Evolutionary conservation across 108 stramenopile genomes (phyloP).

Genomic region (Bacterosira constricta): DNA sequence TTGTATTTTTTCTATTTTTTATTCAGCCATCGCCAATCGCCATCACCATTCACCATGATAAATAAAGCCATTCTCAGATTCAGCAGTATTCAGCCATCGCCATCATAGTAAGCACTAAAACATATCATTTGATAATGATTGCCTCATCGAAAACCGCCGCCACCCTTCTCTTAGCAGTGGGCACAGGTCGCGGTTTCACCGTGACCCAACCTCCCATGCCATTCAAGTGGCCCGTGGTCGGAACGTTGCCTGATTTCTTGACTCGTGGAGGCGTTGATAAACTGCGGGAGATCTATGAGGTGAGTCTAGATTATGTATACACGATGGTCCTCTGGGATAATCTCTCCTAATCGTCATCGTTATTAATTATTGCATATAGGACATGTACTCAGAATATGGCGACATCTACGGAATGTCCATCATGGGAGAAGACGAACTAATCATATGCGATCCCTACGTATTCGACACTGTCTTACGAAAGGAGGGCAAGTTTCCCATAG

Average conservation of each 20-base stretch:
- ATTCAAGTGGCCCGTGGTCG: not conserved
- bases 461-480: not conserved
- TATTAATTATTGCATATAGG: not conserved
- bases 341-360: not conserved
- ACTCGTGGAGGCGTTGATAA: not conserved
- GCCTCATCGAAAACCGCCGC: too few species aligned
- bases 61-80: too few species aligned
- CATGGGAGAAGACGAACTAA: not conserved
- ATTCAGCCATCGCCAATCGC: too few species aligned
- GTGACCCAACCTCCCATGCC: not conserved
- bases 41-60: too few species aligned
- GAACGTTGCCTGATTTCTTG: not conserved
- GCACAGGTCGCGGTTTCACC: not conserved
- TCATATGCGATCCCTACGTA: not conserved
- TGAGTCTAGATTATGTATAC: not conserved
- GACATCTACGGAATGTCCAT: not conserved
- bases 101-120: too few species aligned
- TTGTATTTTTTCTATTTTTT: too few species aligned
- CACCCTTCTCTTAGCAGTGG: too few species aligned
- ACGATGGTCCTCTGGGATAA: too few species aligned
- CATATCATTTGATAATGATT: too few species aligned
- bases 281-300: not conserved
- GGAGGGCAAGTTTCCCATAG: not conserved
- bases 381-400: not conserved
- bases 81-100: too few species aligned